phyloP scores from a whole-genome alignment of 164 flowering plant genomes.

The Echeveria elegans region DNA sequence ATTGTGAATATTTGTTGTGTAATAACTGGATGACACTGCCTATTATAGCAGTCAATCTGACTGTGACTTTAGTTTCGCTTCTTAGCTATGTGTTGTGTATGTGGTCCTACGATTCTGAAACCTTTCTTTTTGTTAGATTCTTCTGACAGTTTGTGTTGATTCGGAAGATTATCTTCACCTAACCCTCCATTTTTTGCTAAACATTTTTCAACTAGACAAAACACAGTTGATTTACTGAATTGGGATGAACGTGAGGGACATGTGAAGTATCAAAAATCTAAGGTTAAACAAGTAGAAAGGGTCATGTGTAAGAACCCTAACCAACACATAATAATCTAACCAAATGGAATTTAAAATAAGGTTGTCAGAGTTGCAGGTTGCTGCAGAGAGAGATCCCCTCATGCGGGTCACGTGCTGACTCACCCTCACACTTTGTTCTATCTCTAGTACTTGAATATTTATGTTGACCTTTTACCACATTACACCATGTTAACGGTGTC shows the following conservation, averaged over 20 bases:
- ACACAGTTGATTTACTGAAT: neutral
- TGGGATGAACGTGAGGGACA: neutral
- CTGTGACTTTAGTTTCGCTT: too few species aligned
- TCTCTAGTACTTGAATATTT: neutral
- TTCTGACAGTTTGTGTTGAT: too few species aligned
- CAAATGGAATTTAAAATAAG: neutral
- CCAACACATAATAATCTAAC: slow-evolving; percentile 1
- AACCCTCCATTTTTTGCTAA: too few species aligned
- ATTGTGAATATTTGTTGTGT: too few species aligned
- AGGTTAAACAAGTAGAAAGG: neutral
- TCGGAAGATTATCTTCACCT: too few species aligned
- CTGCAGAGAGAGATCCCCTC: slow-evolving; percentile 7
- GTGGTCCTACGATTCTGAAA: too few species aligned
- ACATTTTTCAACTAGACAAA: neutral
- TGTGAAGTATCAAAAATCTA: neutral
- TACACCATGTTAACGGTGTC: neutral
- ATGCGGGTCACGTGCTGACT: slow-evolving; percentile 10
- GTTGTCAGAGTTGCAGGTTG: slow-evolving; percentile 6
- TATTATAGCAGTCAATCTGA: too few species aligned
- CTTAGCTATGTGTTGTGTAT: too few species aligned
- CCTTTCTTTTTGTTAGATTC: too few species aligned
- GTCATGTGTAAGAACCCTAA: slow-evolving; percentile 7
- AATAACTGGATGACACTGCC: too few species aligned
- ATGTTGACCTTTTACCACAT: slow-evolving; percentile 1
- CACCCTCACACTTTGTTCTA: neutral